Evolutionary conservation across 495 filamentous ascomycete species (phyloP), one percentile per base, ranked within the genome.

Genomic region (Penicillium herquei): DNA sequence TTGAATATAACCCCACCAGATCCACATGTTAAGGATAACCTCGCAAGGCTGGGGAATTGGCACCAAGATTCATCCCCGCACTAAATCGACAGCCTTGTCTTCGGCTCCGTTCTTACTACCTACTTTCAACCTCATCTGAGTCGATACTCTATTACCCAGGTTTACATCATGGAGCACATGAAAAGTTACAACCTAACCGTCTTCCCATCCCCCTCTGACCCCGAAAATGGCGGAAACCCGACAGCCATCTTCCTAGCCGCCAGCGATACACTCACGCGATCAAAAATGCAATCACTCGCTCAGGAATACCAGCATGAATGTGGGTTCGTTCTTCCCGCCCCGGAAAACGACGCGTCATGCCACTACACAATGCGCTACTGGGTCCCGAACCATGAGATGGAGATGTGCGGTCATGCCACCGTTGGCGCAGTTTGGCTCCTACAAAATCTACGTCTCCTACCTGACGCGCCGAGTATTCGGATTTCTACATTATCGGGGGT

Each of bases 381-480:
- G 39, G 49, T 50, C 11, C 51, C 55, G 12, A 43, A 46, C 11
- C 40, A 54, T n/a, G 62, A 62, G 31, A 54, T 59, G 56, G 52
- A 59, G 30, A 58, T 54, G 52, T 58, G 58, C 41, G 52, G 55
- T 10, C 58, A 55, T 35, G 52, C 52, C 14, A 61, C 49, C 1
- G 45, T 64, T 0, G 55, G 58, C 9, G 49, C 55, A 2, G 30
- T 56, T 13, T 64, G 49, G 58, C 11, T 58, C 4, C 42, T 62
- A 30, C 26, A 55, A 4, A n/a, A 50, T 11, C 52, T 58, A 10
- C 43, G 39, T 1, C 7, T 52, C 17, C 7, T 61, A 16, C 46
- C 41, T 2, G 6, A 16, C n/a, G n/a, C 18, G 1, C 50, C 39
- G 11, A 39, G 39, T 5, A 9, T 61, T 3, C 43, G 31, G 6